phyloP scores from a whole-genome alignment of 306 rosid genomes.

The Vigna nakashimae region DNA sequence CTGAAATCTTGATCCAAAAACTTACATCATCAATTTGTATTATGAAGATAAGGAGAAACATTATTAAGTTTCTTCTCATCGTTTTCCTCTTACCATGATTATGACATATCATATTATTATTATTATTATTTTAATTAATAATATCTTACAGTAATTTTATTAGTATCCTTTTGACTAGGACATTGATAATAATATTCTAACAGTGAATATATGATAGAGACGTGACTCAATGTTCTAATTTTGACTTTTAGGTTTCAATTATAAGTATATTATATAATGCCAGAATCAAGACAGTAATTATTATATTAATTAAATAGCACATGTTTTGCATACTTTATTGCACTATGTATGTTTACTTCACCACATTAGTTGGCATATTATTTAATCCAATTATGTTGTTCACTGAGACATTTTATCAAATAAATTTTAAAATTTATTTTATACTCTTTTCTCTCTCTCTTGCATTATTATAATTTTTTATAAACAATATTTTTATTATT shows the following conservation, averaged over 20 bases:
- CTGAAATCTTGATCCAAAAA: not conserved
- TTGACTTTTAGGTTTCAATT: conserved; percentile 36
- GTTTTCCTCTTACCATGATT: not conserved
- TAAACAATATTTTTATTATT: not conserved
- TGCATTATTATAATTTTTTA: not conserved
- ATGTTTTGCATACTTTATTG: conserved; percentile 10
- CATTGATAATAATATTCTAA: conserved; percentile 32
- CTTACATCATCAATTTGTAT: not conserved
- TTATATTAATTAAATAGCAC: conserved; percentile 25
- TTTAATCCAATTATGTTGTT: not conserved
- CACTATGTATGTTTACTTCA: conserved; percentile 35
- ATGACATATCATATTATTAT: not conserved
- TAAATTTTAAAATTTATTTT: not conserved
- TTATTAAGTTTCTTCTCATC: not conserved
- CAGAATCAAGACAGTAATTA: conserved; percentile 13
- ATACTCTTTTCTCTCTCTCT: not conserved
- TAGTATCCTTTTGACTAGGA: conserved; percentile 11
- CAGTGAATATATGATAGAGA: conserved; percentile 34
- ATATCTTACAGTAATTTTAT: not conserved
- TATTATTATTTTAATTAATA: no score
- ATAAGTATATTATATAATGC: conserved; percentile 14
- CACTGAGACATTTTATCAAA: no score
- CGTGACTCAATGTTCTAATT: conserved; percentile 36
- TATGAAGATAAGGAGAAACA: not conserved
- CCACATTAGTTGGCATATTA: not conserved